Conservation (phyloP, 345 rosid genomes). For the Aethionema arabicum region DNA sequence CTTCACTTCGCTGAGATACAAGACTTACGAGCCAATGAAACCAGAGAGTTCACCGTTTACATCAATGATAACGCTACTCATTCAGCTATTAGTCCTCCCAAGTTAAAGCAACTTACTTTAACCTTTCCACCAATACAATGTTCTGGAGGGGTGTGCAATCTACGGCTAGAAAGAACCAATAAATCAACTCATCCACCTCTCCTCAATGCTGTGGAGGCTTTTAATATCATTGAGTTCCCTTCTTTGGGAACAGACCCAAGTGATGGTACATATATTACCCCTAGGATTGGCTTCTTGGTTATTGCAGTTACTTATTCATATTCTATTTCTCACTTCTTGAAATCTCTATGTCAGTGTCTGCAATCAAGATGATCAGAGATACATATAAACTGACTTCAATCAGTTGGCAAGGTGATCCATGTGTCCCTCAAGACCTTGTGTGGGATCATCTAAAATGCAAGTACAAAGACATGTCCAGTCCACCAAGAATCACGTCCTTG, state of each 20-base stretch:
- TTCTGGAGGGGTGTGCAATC: background rate
- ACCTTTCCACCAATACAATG: background rate
- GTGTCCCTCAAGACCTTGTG: constrained; percentile 16
- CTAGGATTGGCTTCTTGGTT: too few species aligned
- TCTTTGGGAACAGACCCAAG: background rate
- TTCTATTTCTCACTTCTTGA: background rate
- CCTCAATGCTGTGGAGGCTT: background rate
- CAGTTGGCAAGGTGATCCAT: constrained; percentile 51
- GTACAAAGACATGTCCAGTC: background rate
- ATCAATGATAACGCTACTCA: background rate
- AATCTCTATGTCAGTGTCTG: constrained; percentile 30
- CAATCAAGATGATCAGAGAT: constrained; percentile 37
- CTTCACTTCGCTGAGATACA: constrained; percentile 25
- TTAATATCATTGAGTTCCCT: background rate
- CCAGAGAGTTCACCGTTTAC: background rate
- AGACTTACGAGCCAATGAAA: background rate
- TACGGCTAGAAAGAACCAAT: background rate
- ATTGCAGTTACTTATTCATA: background rate
- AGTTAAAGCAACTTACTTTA: background rate
- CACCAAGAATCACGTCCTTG: constrained; percentile 42
- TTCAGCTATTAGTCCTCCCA: background rate
- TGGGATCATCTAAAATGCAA: constrained; percentile 42
- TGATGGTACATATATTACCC: background rate
- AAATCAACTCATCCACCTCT: background rate
- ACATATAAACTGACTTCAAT: constrained; percentile 24